These are phyloP conservation scores for Pseudozyma tsukubaensis DNA, from an alignment of 1,284 basidiomycete genomes.

Conservation along the genomic window DNA sequence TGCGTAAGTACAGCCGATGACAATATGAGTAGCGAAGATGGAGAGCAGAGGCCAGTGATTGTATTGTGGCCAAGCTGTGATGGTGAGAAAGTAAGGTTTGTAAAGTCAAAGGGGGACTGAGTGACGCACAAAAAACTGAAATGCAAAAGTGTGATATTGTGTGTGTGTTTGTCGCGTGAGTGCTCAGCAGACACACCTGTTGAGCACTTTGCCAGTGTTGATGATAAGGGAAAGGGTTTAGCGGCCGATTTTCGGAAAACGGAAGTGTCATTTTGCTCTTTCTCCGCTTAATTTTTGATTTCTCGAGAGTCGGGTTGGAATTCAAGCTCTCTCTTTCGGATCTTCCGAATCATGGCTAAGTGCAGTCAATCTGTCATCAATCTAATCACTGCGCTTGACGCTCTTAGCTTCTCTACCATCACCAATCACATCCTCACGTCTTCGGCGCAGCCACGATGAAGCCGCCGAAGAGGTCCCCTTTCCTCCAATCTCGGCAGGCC, in stretches of 20 bases:
- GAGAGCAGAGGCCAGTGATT: neutral
- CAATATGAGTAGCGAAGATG: too few relatives aligned
- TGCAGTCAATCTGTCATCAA: slow-evolving; percentile 1
- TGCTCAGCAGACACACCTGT: too few relatives aligned
- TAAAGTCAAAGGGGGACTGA: too few relatives aligned
- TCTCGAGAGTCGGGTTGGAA: neutral
- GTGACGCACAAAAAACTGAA: too few relatives aligned
- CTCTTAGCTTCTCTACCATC: neutral
- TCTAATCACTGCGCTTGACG: slow-evolving; percentile 1
- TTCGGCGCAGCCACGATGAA: slow-evolving; percentile 46
- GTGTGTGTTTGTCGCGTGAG: slow-evolving; percentile 24
- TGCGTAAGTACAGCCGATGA: too few relatives aligned
- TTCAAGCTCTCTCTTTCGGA: slow-evolving; percentile 10
- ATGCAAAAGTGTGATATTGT: neutral
- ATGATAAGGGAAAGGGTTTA: neutral
- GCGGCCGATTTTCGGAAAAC: slow-evolving; percentile 12
- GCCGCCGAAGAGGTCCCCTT: slow-evolving; percentile 49
- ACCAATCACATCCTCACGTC: neutral
- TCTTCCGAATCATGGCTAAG: slow-evolving; percentile 2
- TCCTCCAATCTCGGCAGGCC: slow-evolving; percentile 34
- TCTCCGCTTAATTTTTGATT: neutral
- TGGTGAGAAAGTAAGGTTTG: too few relatives aligned
- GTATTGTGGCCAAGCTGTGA: slow-evolving; percentile 21
- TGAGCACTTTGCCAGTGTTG: too few relatives aligned
- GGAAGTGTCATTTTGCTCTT: slow-evolving; percentile 26